Evolutionary conservation across 192 early-diverging fungal genomes (phyloP), one percentile per base, ranked within the genome.

Genomic region (Pilobolus umbonatus): DNA sequence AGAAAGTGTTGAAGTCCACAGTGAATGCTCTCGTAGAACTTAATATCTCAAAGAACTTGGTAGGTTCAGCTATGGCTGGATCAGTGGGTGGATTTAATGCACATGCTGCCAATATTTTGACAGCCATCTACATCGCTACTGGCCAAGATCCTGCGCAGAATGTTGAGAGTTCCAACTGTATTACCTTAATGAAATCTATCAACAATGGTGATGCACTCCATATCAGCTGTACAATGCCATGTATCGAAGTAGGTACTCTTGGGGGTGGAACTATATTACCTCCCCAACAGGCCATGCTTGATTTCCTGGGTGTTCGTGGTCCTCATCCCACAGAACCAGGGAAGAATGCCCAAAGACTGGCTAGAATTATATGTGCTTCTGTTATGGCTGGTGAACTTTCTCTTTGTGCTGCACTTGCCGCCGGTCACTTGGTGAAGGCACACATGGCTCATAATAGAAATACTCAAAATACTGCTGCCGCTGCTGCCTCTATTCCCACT

Each of bases 91-190:
- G 93, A 5, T 94, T 93, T 78, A 96, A 96, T 65, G 92, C 93
- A 7, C 93, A 96, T 61, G 90, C 93, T 25, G 93, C 93, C 62
- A 96, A 94, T 64, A 94, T 90, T 55, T 65, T 96, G 54, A 95
- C 94, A 3, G 90, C 94, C 15, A 64, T 96, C 1, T 96, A 85
- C 64, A 52, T 96, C 17, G 94, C 94, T 7, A 95, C 92, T 35
- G 94, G 94, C 24, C 94, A 96, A 76, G 94, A 96, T 55, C 94
- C 94, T 10, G 94, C 94, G 15, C 94, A 96, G 71, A 96, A 95
- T 57, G 93, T 96, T 19, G 94, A 96, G 66, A 87, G 84, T 38
- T 92, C 91, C 6, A 87, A 85, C 54, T 96, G 94, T 70, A 94
- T 96, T 43, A 96, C 94, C 1, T 57, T 96, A 63, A 96, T 96